phyloP scores from a whole-genome alignment of 352 stramenopile genomes.

The Globisporangium cystogenes region DNA sequence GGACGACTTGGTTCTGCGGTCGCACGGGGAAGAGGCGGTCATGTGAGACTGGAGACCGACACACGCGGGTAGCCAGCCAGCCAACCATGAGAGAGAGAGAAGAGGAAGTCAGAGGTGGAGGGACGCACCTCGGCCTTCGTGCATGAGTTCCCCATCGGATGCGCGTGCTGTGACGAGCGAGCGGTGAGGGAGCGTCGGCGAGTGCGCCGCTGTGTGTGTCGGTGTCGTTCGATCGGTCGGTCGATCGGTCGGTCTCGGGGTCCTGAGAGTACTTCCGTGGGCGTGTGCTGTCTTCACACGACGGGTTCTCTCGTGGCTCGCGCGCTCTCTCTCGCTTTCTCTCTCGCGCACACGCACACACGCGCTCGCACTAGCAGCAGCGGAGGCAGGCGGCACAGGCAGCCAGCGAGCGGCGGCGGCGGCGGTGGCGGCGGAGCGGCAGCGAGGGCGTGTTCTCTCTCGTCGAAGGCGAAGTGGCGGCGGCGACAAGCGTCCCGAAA shows the following conservation, averaged over 20 bases:
- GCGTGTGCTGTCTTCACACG: too few relatives aligned
- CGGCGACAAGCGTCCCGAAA: too few relatives aligned
- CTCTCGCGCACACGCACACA: too few relatives aligned
- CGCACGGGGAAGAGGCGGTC: neutral
- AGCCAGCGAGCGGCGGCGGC: neutral
- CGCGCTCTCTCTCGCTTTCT: neutral
- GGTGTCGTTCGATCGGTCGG: neutral
- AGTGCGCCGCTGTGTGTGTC: neutral
- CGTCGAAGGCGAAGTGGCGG: neutral
- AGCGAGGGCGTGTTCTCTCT: neutral
- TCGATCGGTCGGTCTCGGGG: too few relatives aligned
- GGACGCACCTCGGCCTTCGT: conserved; percentile 46
- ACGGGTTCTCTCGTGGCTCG: neutral
- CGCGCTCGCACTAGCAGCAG: neutral
- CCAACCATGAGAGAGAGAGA: neutral
- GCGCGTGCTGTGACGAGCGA: conserved; percentile 5
- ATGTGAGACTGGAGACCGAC: neutral
- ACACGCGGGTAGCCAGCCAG: neutral
- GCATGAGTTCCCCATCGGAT: conserved; percentile 56
- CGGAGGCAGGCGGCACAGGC: too few relatives aligned
- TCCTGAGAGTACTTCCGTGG: too few relatives aligned
- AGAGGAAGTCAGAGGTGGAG: neutral
- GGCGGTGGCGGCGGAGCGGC: too few relatives aligned
- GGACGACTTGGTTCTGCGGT: conserved; percentile 56
- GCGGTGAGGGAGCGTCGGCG: neutral